A percentile compares a stretch with the other conserved stretches of the same genome.
These are phyloP conservation scores for Calonectria honghensis DNA, from an alignment of 2,329 filamentous ascomycete species.

Conservation along the genomic window DNA sequence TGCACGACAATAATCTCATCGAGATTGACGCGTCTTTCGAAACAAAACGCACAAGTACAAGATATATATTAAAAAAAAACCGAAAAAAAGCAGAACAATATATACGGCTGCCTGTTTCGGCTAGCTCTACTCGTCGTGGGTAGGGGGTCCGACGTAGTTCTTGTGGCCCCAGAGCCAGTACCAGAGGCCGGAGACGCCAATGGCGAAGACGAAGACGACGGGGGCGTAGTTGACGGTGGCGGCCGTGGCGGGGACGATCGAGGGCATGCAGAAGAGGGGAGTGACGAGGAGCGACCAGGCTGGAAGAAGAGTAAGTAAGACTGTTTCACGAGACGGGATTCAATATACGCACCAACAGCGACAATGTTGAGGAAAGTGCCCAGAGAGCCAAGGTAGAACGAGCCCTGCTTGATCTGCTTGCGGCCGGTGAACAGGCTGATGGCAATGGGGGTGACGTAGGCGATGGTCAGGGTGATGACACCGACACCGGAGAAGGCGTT, in stretches of 20 bases:
- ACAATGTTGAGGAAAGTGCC: slow-evolving; percentile 79
- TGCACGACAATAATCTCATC: slow-evolving; percentile 29
- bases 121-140: slow-evolving; percentile 59
- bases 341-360: slow-evolving; percentile 73
- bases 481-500: slow-evolving; percentile 83
- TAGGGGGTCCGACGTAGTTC: slow-evolving; percentile 80
- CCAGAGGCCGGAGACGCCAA: slow-evolving; percentile 77
- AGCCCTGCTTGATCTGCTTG: slow-evolving; percentile 72
- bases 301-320: slow-evolving; percentile 55
- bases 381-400: slow-evolving; percentile 77
- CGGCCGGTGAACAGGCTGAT: slow-evolving; percentile 78
- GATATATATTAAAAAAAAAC: slow-evolving; percentile 30
- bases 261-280: slow-evolving; percentile 85
- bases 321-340: background rate
- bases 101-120: slow-evolving; percentile 22
- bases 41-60: slow-evolving; percentile 37
- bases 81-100: slow-evolving; percentile 42
- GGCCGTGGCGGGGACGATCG: slow-evolving; percentile 74
- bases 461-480: slow-evolving; percentile 81
- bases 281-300: slow-evolving; percentile 81
- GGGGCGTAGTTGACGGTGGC: slow-evolving; percentile 83
- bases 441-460: slow-evolving; percentile 80
- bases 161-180: slow-evolving; percentile 82
- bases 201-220: slow-evolving; percentile 82
- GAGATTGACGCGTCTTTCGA: slow-evolving; percentile 26